Evolutionary conservation across 495 filamentous ascomycete species (phyloP).

Genomic region (Thozetella sp.): DNA sequence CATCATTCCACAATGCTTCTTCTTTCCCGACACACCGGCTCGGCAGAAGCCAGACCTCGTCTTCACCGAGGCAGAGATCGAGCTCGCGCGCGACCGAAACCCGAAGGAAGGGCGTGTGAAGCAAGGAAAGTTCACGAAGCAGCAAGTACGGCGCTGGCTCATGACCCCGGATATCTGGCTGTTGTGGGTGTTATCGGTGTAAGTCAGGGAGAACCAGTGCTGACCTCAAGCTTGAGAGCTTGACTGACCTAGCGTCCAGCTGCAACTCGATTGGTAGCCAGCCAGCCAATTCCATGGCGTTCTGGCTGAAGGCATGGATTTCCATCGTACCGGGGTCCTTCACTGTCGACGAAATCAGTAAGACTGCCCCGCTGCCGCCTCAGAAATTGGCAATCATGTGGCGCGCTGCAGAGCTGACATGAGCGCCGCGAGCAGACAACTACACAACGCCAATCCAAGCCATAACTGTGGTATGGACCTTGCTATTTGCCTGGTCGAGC

Average conservation of each 20-base stretch:
- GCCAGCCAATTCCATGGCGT: neutral
- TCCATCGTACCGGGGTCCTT: neutral
- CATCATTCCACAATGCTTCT: constrained; percentile 51
- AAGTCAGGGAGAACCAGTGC: too few relatives aligned
- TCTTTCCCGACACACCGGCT: constrained; percentile 56
- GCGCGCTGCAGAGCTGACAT: neutral
- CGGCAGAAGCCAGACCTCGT: constrained; percentile 52
- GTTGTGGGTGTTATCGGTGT: neutral
- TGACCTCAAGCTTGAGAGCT: too few relatives aligned
- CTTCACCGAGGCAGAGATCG: constrained; percentile 29
- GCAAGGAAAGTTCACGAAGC: constrained; percentile 23
- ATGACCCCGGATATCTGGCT: neutral
- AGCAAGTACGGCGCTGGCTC: neutral
- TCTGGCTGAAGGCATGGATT: neutral
- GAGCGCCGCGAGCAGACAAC: neutral
- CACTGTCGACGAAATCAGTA: neutral
- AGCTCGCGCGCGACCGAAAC: constrained; percentile 32
- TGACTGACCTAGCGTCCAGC: neutral
- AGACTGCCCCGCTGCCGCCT: too few relatives aligned
- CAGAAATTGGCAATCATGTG: neutral
- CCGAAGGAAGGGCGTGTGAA: constrained; percentile 28
- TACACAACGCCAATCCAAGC: neutral
- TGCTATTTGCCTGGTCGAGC: neutral
- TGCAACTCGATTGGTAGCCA: neutral
- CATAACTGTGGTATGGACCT: neutral